Conservation (phyloP, 148 eudicot genomes). For the Amaranthus cruentus region DNA sequence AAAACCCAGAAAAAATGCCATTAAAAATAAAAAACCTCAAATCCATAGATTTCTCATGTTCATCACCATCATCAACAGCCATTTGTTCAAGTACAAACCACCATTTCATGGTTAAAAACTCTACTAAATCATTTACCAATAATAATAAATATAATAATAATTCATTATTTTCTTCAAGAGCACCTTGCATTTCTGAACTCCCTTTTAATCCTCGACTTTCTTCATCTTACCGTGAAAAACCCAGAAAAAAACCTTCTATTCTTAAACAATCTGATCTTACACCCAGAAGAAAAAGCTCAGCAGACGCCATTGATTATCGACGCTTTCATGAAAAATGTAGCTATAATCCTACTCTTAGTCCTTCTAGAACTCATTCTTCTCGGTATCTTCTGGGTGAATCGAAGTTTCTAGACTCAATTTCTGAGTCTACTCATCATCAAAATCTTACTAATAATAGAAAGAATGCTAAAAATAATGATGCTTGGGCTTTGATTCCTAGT, state of each 20-base stretch:
- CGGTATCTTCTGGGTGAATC: conserved; percentile 54
- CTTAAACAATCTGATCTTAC: conserved; percentile 16
- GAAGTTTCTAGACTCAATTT: too few species aligned
- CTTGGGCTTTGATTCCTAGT: conserved; percentile 23
- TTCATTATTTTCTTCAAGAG: conserved; percentile 12
- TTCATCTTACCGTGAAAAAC: conserved; percentile 26
- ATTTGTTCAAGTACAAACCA: conserved; percentile 66
- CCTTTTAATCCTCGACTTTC: conserved; percentile 54
- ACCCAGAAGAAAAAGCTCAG: conserved; percentile 48
- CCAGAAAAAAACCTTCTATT: conserved; percentile 27
- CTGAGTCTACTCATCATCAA: neutral
- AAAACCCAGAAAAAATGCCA: conserved; percentile 25
- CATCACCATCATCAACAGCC: conserved; percentile 89
- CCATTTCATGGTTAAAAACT: conserved; percentile 40
- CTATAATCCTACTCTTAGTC: neutral
- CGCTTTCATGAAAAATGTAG: conserved; percentile 7
- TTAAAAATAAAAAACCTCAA: conserved; percentile 46
- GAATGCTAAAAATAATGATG: neutral
- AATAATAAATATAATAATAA: conserved; percentile 24
- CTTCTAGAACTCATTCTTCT: conserved; percentile 32
- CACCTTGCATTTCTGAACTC: conserved; percentile 61
- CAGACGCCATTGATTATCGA: conserved; percentile 38
- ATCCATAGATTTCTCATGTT: conserved; percentile 60
- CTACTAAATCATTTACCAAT: conserved; percentile 36
- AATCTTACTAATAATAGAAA: neutral